Conservation (phyloP, 495 filamentous ascomycete species). For the Aspergillus kassunensis region DNA sequence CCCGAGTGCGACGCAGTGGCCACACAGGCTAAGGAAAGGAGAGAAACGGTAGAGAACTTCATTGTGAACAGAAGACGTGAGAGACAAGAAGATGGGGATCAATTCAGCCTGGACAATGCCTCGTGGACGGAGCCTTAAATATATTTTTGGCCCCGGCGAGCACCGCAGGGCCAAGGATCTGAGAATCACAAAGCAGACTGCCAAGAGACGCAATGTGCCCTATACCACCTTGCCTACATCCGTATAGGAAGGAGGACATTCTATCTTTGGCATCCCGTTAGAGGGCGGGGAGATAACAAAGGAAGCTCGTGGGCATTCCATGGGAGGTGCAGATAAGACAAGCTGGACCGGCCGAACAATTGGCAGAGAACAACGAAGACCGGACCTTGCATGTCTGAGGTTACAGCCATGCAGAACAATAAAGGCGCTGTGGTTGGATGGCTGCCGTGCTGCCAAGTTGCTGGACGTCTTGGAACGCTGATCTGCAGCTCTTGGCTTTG, state of each 20-base stretch:
- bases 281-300: not conserved
- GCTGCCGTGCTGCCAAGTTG: not conserved
- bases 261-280: not conserved
- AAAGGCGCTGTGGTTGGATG: slow-evolving; percentile 1
- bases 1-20: slow-evolving; percentile 9
- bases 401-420: slow-evolving; percentile 4
- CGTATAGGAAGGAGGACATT: slow-evolving; percentile 2
- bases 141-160: not conserved
- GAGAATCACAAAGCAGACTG: not conserved
- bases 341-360: not conserved
- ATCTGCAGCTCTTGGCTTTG: slow-evolving; percentile 8
- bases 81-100: not conserved
- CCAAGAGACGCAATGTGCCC: not conserved
- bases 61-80: not conserved
- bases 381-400: slow-evolving; percentile 3
- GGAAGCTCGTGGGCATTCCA: not conserved
- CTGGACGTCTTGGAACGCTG: slow-evolving; percentile 1
- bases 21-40: slow-evolving; percentile 7
- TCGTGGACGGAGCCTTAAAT: not conserved
- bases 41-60: slow-evolving; percentile 14
- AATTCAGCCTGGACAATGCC: no score
- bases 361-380: not conserved
- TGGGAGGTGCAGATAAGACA: not conserved
- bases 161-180: not conserved
- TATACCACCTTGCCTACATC: not conserved